Evolutionary conservation across 2,329 filamentous ascomycete species (phyloP), one percentile per base, ranked within the genome.

Genomic region (Claviceps sp.): DNA sequence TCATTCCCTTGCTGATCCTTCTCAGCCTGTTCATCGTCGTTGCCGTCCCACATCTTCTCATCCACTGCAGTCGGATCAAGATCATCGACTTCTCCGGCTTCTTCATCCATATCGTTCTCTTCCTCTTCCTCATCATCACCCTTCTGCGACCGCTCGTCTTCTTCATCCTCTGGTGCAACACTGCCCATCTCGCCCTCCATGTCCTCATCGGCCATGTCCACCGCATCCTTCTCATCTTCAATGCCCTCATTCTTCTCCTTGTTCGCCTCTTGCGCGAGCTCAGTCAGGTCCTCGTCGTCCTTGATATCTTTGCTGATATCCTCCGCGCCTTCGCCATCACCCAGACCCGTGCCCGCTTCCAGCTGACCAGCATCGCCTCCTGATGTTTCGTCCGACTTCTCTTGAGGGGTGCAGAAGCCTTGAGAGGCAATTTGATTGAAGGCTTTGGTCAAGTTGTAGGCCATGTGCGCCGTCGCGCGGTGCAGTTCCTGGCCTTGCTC

Each of bases 31-130:
- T 90, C 78, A 44, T 88, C 83, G 50, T 85, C 82, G 49, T 85
- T 82, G 40, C 89, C 90, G 67, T 98, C 90, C 93, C 93, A 98
- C 79, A 97, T 89, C 74, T 97, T 98, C 71, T 98, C 94, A 64
- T 98, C 94, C 1, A 97, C 86, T 20, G 91, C 87, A 16, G 82
- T 86, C 13, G 88, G 85, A 59, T 95, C 91, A 43, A 95, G 74
- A 60, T 95, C 88, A 68, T 96, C 88, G 11, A 97, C 89, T 60
- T 89, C 86, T 1, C 90, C 93, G 5, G 86, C 79, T 67, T 97
- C 88, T 60, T 95, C 90, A 57, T 96, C 89, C 64, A 94, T 83
- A 9, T 88, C 84, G n/a, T 84, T 73, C 36, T 82, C 78, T 44
- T 82, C 78, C 26, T 86, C 77, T 36, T 80, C 79, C 9, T 83